Conservation (phyloP, 768 basidiomycete species). For the Lactarius pseudohatsudake region DNA sequence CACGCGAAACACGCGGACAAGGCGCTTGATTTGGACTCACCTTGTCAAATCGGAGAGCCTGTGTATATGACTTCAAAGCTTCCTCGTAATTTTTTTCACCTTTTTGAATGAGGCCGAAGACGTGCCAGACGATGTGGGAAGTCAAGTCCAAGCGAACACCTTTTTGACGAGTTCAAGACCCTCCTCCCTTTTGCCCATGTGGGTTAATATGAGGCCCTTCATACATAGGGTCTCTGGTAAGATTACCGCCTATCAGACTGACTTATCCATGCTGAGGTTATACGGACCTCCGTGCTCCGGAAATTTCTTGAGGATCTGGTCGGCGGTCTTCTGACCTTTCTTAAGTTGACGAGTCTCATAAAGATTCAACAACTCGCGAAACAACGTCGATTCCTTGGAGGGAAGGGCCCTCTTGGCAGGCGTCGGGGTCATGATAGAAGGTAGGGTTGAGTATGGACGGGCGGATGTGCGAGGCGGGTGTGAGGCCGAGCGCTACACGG, state of each 20-base stretch:
- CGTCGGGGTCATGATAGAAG: slow-evolving; percentile 33
- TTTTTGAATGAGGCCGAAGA: slow-evolving; percentile 92
- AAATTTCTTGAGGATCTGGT: slow-evolving; percentile 92
- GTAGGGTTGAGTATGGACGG: slow-evolving; percentile 9
- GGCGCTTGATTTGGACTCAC: slow-evolving; percentile 44
- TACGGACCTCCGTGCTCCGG: slow-evolving; percentile 89
- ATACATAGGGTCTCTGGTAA: slow-evolving; percentile 87
- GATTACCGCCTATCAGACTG: slow-evolving; percentile 21
- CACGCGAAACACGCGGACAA: not conserved
- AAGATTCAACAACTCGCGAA: slow-evolving; percentile 80
- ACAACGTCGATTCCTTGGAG: slow-evolving; percentile 79
- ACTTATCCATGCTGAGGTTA: slow-evolving; percentile 10
- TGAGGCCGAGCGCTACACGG: not conserved
- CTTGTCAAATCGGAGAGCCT: slow-evolving; percentile 87
- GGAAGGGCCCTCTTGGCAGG: slow-evolving; percentile 59
- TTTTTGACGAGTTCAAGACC: slow-evolving; percentile 82
- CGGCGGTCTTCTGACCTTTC: slow-evolving; percentile 86
- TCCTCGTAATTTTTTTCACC: slow-evolving; percentile 94
- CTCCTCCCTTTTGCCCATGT: slow-evolving; percentile 76
- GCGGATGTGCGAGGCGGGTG: not conserved
- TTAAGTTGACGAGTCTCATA: slow-evolving; percentile 91
- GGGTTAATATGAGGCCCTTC: slow-evolving; percentile 87
- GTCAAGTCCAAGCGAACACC: slow-evolving; percentile 78
- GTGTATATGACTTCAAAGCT: slow-evolving; percentile 87
- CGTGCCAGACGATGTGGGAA: slow-evolving; percentile 98